Conservation (phyloP, 257 asterid genomes). For the Pogostemon cablin region DNA sequence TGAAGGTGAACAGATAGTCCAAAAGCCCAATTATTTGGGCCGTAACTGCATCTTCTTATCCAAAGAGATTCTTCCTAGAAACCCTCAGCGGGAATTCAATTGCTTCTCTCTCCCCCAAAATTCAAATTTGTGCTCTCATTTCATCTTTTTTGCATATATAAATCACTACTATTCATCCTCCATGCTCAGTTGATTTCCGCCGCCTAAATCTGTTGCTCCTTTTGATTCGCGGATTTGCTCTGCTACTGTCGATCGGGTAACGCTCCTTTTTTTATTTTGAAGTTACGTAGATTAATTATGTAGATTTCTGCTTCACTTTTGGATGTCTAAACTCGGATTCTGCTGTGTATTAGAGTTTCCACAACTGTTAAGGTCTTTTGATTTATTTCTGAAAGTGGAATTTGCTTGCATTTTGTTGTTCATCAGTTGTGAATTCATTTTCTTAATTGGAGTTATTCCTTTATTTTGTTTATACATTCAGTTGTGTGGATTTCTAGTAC, state of each 20-base stretch:
- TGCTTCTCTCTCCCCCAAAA: slow-evolving; percentile 31
- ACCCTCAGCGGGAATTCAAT: slow-evolving; percentile 39
- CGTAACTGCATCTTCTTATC: no score
- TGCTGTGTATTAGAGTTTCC: background rate
- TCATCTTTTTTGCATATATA: background rate
- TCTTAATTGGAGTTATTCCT: background rate
- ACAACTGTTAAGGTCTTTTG: background rate
- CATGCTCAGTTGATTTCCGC: background rate
- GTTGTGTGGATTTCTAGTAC: background rate
- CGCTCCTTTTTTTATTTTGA: background rate
- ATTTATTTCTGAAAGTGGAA: background rate
- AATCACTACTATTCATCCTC: background rate
- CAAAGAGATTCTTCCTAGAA: background rate
- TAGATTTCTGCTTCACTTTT: slow-evolving; percentile 6
- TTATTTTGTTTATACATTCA: background rate
- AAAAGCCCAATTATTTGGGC: no score
- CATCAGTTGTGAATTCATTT: background rate
- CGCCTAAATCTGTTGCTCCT: slow-evolving; percentile 22
- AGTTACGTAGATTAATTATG: background rate
- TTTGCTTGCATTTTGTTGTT: slow-evolving; percentile 10
- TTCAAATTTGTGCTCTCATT: slow-evolving; percentile 28
- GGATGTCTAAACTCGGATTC: slow-evolving; percentile 22
- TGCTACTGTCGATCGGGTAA: slow-evolving; percentile 35
- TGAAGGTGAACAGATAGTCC: background rate
- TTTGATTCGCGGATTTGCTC: slow-evolving; percentile 19